A percentile compares a stretch with the other conserved stretches of the same genome.
Evolutionary conservation across 2,329 filamentous ascomycete genomes (phyloP).

Genomic region (Colletotrichum lupini): DNA sequence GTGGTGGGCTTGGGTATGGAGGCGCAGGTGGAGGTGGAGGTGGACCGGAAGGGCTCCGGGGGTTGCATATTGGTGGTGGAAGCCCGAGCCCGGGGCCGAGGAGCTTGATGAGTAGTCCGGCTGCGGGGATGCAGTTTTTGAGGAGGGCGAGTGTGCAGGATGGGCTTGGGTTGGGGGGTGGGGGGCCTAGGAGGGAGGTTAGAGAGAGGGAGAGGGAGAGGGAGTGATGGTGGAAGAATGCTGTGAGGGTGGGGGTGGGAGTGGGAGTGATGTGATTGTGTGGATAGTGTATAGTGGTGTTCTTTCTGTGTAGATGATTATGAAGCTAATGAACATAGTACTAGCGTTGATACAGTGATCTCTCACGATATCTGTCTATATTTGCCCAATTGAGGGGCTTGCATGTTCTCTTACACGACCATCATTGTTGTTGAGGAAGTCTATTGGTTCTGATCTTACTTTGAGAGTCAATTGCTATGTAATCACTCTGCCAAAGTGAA

Average conservation of each 20-base stretch:
- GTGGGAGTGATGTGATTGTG: background rate
- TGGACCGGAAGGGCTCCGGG: background rate
- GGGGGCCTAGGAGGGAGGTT: constrained; percentile 12
- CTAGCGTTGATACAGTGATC: background rate
- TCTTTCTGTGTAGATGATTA: background rate
- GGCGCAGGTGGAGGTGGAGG: background rate
- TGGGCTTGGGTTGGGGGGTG: constrained; percentile 26
- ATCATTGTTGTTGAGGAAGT: too few relatives aligned
- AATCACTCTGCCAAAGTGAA: background rate
- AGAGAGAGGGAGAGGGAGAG: constrained; percentile 23
- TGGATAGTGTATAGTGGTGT: background rate
- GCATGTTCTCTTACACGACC: too few relatives aligned
- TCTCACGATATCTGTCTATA: too few relatives aligned
- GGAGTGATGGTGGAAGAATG: background rate
- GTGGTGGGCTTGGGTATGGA: background rate
- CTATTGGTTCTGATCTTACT: too few relatives aligned
- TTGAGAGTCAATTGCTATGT: too few relatives aligned
- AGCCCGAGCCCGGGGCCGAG: constrained; percentile 37
- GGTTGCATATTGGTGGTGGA: constrained; percentile 12
- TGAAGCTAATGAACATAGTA: constrained; percentile 8
- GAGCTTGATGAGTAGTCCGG: constrained; percentile 56
- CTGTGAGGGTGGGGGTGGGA: background rate
- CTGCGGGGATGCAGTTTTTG: constrained; percentile 54
- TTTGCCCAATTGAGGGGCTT: too few relatives aligned
- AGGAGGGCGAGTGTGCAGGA: constrained; percentile 61